Evolutionary conservation across 495 filamentous ascomycete genomes (phyloP), one percentile per base, ranked within the genome.

Genomic region (Aspergillus homomorphus): DNA sequence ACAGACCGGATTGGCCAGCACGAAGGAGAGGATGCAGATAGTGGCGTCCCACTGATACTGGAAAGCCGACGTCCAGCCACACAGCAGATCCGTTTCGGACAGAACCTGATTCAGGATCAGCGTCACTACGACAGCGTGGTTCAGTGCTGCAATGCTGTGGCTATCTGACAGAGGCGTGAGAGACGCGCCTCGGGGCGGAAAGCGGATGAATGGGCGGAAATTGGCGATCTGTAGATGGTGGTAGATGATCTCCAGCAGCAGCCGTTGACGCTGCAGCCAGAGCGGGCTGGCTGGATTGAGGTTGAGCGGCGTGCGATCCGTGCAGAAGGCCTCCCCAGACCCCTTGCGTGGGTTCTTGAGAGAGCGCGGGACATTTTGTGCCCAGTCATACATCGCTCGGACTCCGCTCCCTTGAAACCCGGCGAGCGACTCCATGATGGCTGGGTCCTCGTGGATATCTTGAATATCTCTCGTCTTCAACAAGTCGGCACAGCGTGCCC

Each of bases 11-110:
- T 28, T 28, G 26, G 26, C 26, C 26, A 28, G 51, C 9, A 74
- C 54, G 48, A 79, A 84, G 8, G 76, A 79, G n/a, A 83, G 59
- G 1, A 82, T 63, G 14, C 77, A 70, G 22, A 82, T 64, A 18
- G 74, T 64, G 0, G 78, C 78, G 55, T 81, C 79, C 79, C 80
- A 82, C 60, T 79, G 74, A 60, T 70, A 80, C 43, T 79, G 77
- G 33, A 80, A 81, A 0, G 63, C 69, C 51, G 78, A 71, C 52
- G 73, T 62, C 71, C 76, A 80, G 7, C 79, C 78, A 7, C 56
- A 62, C 1, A 84, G 62, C 28, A 81, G 56, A 38, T 73, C 68
- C 1, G 78, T 81, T 26, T 73, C 68, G 0, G 64, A 65, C 8
- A 83, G 63, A 6, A 77, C 65, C 60, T 85, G 80, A 52, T 78